Evolutionary conservation across 78 protist species (phyloP).

Genomic region (Chrysochromulina tobinii): DNA sequence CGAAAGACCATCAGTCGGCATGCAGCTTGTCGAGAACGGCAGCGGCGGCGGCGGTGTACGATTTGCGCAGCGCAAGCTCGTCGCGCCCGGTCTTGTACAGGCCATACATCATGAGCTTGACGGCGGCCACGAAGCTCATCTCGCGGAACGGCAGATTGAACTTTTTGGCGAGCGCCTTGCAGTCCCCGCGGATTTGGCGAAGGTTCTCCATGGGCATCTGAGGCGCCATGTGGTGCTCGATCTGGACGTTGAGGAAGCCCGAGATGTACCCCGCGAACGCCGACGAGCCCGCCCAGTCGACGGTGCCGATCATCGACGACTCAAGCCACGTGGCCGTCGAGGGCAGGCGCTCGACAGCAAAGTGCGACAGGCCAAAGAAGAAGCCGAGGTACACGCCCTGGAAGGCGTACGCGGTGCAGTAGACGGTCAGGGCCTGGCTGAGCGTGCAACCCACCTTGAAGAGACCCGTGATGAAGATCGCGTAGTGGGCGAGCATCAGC

Average conservation of each 20-base stretch:
- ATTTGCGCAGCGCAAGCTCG: neutral
- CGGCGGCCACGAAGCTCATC: neutral
- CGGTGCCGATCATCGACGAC: neutral
- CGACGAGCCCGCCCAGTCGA: constrained; percentile 11
- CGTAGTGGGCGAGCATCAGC: constrained; percentile 22
- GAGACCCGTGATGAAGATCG: constrained; percentile 18
- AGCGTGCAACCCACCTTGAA: neutral
- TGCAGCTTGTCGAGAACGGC: too few species aligned
- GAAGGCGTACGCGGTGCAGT: constrained; percentile 17
- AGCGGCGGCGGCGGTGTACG: too few species aligned
- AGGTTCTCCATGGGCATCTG: constrained; percentile 36
- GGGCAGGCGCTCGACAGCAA: constrained; percentile 23
- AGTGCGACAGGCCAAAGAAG: constrained; percentile 44
- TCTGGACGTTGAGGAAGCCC: constrained; percentile 48
- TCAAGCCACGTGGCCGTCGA: constrained; percentile 14
- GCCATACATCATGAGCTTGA: neutral
- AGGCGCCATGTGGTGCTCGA: constrained; percentile 51
- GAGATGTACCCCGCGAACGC: constrained; percentile 13
- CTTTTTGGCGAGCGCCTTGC: neutral
- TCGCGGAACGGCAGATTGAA: neutral
- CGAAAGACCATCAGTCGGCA: too few species aligned
- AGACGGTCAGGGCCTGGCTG: neutral
- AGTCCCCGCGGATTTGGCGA: constrained; percentile 23
- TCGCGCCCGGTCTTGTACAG: neutral
- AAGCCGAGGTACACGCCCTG: constrained; percentile 48